These are phyloP conservation scores for Cercospora brassicicola DNA, from an alignment of 2,329 filamentous ascomycete genomes.

Conservation along the genomic window DNA sequence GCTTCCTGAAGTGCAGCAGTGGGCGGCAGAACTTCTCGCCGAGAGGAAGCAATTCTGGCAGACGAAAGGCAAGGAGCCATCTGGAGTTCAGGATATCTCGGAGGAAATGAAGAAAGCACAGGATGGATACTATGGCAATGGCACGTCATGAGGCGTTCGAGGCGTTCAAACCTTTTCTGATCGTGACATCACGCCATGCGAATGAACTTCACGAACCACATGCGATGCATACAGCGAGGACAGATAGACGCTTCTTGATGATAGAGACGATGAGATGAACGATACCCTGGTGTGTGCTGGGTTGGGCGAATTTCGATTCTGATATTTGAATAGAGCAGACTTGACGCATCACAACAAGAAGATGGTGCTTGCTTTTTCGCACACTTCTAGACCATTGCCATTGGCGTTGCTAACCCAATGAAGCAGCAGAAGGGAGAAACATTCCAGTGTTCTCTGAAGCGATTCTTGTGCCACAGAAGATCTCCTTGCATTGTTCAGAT, in stretches of 20 bases:
- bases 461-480: neutral
- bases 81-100: constrained; percentile 27
- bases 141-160: constrained; percentile 3
- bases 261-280: neutral
- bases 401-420: neutral
- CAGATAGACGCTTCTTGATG: neutral
- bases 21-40: constrained; percentile 72
- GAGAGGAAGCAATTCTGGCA: constrained; percentile 77
- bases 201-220: neutral
- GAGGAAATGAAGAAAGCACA: constrained; percentile 36
- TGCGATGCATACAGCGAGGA: neutral
- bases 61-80: constrained; percentile 34
- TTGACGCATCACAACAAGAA: neutral
- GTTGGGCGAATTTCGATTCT: neutral
- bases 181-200: neutral
- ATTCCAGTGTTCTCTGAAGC: neutral
- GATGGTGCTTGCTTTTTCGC: neutral
- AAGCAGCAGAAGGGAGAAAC: neutral
- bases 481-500: neutral
- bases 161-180: neutral
- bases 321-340: neutral
- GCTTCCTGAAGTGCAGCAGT: constrained; percentile 74
- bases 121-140: constrained; percentile 40
- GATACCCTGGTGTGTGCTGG: neutral
- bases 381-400: neutral